Percentiles rank a stretch among this genome's conserved stretches.
These are phyloP conservation scores for Pythium insidiosum DNA, from an alignment of 352 stramenopile species.

Conservation along the genomic window DNA sequence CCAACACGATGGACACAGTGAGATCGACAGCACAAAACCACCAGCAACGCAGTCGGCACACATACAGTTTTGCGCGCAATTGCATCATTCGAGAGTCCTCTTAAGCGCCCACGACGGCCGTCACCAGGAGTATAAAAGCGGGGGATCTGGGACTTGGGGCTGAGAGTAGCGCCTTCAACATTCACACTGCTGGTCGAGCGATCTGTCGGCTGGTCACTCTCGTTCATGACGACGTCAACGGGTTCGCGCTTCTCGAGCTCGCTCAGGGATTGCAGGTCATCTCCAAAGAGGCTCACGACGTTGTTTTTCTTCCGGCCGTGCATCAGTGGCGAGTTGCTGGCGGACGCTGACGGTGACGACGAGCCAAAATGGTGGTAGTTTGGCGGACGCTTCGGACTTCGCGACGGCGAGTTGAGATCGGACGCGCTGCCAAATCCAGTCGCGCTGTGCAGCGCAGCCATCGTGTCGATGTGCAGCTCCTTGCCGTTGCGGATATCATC, in stretches of 20 bases:
- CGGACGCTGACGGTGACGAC: constrained; percentile 13
- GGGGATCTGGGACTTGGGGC: constrained; percentile 33
- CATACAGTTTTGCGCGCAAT: constrained; percentile 50
- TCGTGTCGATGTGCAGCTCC: constrained; percentile 51
- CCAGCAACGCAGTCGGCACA: not conserved
- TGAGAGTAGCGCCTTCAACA: constrained; percentile 3
- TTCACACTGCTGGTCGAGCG: constrained; percentile 6
- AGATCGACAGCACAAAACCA: not conserved
- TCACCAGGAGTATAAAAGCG: constrained; percentile 69
- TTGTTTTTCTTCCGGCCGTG: constrained; percentile 49
- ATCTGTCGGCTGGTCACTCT: constrained; percentile 30
- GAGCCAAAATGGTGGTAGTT: constrained; percentile 68
- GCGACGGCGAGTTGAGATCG: constrained; percentile 55
- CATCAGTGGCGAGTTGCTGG: constrained; percentile 27
- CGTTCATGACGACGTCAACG: constrained; percentile 30
- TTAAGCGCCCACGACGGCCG: constrained; percentile 39
- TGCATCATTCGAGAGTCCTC: constrained; percentile 52
- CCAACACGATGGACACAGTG: not conserved
- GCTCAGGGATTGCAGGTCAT: constrained; percentile 46
- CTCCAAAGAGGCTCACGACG: constrained; percentile 68
- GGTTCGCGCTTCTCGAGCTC: constrained; percentile 35
- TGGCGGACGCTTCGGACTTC: constrained; percentile 73
- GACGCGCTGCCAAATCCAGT: too few relatives aligned
- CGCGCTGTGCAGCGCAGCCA: constrained; percentile 20
- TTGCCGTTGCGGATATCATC: constrained; percentile 70